A percentile compares a stretch with the other conserved stretches of the same genome.
These are phyloP conservation scores for Rhodotorula mucilaginosa DNA, from an alignment of 1,284 basidiomycete species.

Conservation along the genomic window DNA sequence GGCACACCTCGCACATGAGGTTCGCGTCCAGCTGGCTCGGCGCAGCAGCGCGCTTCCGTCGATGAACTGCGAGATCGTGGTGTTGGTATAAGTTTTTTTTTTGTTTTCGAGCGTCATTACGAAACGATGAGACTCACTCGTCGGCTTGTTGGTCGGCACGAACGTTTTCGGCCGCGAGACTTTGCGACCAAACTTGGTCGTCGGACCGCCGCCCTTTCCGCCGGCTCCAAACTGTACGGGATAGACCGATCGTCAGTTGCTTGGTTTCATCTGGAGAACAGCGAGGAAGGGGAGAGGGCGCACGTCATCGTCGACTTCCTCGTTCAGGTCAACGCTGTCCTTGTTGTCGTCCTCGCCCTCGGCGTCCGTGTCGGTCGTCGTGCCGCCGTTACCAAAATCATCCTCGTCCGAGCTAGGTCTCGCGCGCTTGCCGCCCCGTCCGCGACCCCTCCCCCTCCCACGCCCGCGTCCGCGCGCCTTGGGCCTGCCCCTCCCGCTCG, in stretches of 20 bases:
- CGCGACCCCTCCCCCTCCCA: conserved; percentile 13
- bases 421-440: conserved; percentile 25
- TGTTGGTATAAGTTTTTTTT: too few species aligned
- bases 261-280: too few species aligned
- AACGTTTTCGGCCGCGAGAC: conserved; percentile 37
- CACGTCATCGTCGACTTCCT: conserved; percentile 39
- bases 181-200: conserved; percentile 39
- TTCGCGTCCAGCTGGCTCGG: conserved; percentile 19
- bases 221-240: conserved; percentile 10
- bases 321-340: conserved; percentile 26
- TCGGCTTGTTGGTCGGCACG: conserved; percentile 37
- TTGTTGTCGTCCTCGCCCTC: conserved; percentile 10
- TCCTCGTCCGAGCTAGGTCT: conserved; percentile 29
- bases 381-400: conserved; percentile 22
- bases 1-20: conserved; percentile 36
- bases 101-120: too few species aligned
- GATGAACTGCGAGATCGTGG: conserved; percentile 33
- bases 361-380: conserved; percentile 12
- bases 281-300: neutral
- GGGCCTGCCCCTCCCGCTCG: conserved; percentile 19
- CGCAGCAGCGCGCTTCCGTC: conserved; percentile 28
- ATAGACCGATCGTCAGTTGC: neutral
- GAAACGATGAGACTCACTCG: conserved; percentile 13
- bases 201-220: conserved; percentile 11
- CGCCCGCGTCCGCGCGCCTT: conserved; percentile 18